These are phyloP conservation scores for Saccharomyces kudriavzevii DNA, from an alignment of 805 yeast species.

Conservation along the genomic window DNA sequence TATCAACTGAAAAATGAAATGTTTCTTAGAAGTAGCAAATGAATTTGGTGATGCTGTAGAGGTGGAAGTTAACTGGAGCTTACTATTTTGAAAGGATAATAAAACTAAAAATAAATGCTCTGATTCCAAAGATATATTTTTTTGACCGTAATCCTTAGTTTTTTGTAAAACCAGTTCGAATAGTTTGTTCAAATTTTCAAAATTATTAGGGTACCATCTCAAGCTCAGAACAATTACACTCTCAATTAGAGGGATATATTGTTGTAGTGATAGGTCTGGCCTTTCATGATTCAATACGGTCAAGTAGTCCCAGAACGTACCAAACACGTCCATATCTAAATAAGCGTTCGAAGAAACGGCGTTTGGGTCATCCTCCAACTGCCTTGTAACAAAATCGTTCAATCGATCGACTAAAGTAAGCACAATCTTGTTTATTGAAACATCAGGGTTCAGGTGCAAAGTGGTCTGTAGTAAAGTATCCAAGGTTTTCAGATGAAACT, in stretches of 20 bases:
- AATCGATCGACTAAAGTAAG: constrained; percentile 66
- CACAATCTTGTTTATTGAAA: constrained; percentile 59
- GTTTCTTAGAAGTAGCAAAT: neutral
- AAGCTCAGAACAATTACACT: constrained; percentile 59
- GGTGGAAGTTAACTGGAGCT: neutral
- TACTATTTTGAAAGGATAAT: neutral
- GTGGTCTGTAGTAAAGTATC: constrained; percentile 59
- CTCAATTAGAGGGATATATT: constrained; percentile 54
- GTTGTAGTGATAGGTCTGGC: constrained; percentile 60
- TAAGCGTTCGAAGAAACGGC: neutral
- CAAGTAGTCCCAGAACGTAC: constrained; percentile 45
- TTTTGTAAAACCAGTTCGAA: constrained; percentile 44
- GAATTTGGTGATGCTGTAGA: neutral
- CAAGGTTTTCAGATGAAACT: constrained; percentile 73
- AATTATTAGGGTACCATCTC: constrained; percentile 55
- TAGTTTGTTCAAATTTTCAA: constrained; percentile 50
- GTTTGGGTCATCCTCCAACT: constrained; percentile 5
- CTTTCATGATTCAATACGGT: constrained; percentile 45
- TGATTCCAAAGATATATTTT: neutral
- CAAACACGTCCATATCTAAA: constrained; percentile 39
- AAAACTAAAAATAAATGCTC: neutral
- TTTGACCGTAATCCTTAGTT: constrained; percentile 31
- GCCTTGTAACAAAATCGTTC: constrained; percentile 12
- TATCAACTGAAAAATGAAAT: constrained; percentile 15
- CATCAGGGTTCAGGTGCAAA: constrained; percentile 57